A percentile compares a stretch with the other conserved stretches of the same genome.
phyloP scores from a whole-genome alignment of 1,139 yeast genomes.

The Lodderomyces margitis region DNA sequence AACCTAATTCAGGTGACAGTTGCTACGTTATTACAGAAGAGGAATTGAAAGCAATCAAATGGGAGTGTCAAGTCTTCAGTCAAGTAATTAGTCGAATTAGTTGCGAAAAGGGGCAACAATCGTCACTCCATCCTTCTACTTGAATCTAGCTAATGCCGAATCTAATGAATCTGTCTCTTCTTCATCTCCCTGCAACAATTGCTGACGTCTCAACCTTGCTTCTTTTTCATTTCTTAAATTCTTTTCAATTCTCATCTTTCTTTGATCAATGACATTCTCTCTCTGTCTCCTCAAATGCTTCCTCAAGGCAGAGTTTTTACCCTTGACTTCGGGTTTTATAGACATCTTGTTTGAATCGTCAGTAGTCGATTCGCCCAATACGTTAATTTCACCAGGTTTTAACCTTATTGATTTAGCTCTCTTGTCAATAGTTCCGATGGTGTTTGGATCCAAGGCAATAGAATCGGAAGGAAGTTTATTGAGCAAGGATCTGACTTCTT shows the following conservation, averaged over 20 bases:
- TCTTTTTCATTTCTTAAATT: conserved; percentile 74
- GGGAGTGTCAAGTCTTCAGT: conserved; percentile 25
- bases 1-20: not conserved
- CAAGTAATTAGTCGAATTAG: conserved; percentile 10
- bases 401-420: conserved; percentile 63
- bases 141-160: conserved; percentile 59
- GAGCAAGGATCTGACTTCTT: conserved; percentile 80
- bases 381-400: conserved; percentile 58
- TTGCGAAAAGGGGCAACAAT: not conserved
- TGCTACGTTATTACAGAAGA: conserved; percentile 12
- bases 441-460: conserved; percentile 85
- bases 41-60: conserved; percentile 19
- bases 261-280: conserved; percentile 83
- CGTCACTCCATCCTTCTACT: conserved; percentile 17
- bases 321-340: conserved; percentile 63
- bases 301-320: conserved; percentile 82
- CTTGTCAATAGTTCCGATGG: conserved; percentile 81
- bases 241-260: conserved; percentile 77
- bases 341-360: conserved; percentile 26
- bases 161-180: conserved; percentile 53
- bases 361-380: conserved; percentile 31
- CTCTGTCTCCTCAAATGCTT: conserved; percentile 80
- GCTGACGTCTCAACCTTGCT: conserved; percentile 56
- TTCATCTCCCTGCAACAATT: conserved; percentile 51
- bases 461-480: conserved; percentile 92